phyloP scores from a whole-genome alignment of 2,329 filamentous ascomycete genomes.

The Phialophora chinensis region DNA sequence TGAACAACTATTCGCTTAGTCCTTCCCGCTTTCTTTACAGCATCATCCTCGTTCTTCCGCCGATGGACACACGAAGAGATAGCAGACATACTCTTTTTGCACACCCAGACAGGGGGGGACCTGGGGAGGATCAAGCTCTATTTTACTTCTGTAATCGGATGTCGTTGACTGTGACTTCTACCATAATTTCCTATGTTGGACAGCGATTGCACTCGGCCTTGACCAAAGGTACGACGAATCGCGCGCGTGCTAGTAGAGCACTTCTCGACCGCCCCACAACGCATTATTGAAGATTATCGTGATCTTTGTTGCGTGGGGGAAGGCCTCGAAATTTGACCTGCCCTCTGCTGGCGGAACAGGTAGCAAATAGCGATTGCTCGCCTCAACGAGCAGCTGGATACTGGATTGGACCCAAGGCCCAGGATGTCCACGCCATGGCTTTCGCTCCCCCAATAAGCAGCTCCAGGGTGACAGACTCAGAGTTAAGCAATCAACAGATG shows the following conservation, averaged over 20 bases:
- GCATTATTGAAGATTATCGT: not conserved
- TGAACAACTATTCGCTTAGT: not conserved
- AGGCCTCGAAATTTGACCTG: not conserved
- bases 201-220: no score
- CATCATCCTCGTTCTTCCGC: not conserved
- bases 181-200: not conserved
- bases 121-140: not conserved
- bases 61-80: not conserved
- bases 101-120: not conserved
- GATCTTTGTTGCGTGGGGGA: not conserved
- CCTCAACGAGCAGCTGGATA: not conserved
- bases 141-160: not conserved
- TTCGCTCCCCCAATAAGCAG: not conserved
- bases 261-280: not conserved
- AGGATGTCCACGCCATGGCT: not conserved
- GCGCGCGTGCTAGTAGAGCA: not conserved
- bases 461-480: not conserved
- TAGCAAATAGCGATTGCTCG: not conserved
- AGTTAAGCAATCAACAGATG: not conserved
- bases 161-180: not conserved
- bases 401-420: no score
- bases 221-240: not conserved
- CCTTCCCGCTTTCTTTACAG: not conserved
- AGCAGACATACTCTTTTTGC: conserved; percentile 8
- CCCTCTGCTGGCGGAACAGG: not conserved